Base-by-base conservation (phyloP, 2,329 filamentous ascomycete species). In the Cercospora sp. region DNA sequence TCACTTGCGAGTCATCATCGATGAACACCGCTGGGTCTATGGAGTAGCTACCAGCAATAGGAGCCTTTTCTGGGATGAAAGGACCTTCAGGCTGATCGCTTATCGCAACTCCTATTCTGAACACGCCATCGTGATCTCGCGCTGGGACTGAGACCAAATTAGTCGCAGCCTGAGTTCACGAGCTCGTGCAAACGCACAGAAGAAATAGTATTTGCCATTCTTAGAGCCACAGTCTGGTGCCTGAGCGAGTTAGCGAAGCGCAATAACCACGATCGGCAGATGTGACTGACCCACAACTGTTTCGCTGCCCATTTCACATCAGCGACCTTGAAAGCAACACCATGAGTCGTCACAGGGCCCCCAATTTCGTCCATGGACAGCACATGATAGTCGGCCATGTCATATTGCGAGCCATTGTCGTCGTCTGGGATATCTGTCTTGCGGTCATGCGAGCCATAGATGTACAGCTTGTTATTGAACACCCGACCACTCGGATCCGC, bases 361-460 rank as follows among this genome's bases (percentile, higher is more conserved):
- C 84, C 85, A 26, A 87, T 81, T 1, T 84, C 82, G 65, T 87
- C 85, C 67, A 86, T 81, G 72, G 86, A 89, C 80, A 93, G 89
- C 78, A 94, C 91, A 79, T 93, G 91, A 84, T 94, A 94, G 82
- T 94, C 91, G 66, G 82, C 85, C 91, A 93, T 94, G 82, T 92
- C 91, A 79, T 93, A 93, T 78, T 93, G 91, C 81, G 93, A 91
- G 77, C 91, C 91, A 84, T 93, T 92, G 84, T 93, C 91, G 82
- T 94, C 93, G 83, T 90, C 89, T 66, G 86, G 67, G 78, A 92
- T 91, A 79, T 88, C 86, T 5, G 90, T 91, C 79, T 92, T 89
- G 72, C 90, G 87, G 80, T 94, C 91, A 81, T 94, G 91, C 24
- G 90, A 93, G 21, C 91, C 91, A 82, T 93, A 94, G 80, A 94